Percentiles rank a stretch among this genome's conserved stretches.
These are phyloP conservation scores for Periconia digitata DNA, from an alignment of 2,329 filamentous ascomycete species.

Conservation along the genomic window DNA sequence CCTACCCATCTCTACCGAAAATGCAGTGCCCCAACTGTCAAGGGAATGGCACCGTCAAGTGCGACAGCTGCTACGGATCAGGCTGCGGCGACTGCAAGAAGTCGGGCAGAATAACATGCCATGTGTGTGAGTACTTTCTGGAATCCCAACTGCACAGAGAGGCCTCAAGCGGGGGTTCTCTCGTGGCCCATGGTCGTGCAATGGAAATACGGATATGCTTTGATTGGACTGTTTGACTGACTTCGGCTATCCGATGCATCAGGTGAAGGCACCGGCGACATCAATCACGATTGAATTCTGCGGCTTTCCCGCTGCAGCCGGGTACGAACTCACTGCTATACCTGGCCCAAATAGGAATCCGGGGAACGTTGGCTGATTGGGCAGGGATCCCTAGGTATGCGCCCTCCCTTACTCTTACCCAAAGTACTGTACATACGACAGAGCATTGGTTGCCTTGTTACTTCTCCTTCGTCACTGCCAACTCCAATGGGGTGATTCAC, in stretches of 20 bases:
- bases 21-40: conserved; percentile 39
- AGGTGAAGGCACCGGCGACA: conserved; percentile 33
- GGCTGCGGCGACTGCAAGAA: conserved; percentile 33
- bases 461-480: no score
- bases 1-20: conserved; percentile 5
- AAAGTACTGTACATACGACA: no score
- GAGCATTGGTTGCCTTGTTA: no score
- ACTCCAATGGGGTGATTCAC: no score
- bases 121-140: conserved; percentile 19
- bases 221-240: no score
- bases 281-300: conserved; percentile 30
- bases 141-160: no score
- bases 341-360: conserved; percentile 9
- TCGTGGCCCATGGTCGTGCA: no score
- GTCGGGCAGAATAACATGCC: conserved; percentile 28
- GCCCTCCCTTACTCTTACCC: no score
- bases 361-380: conserved; percentile 12
- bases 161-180: no score
- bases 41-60: conserved; percentile 36
- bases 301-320: conserved; percentile 5
- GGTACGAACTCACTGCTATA: conserved; percentile 2
- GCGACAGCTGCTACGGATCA: conserved; percentile 35
- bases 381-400: conserved; percentile 20
- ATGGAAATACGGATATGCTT: no score
- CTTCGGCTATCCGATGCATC: no score